Base-by-base conservation (phyloP, 2,329 filamentous ascomycete genomes). In the Fusarium sp. region DNA sequence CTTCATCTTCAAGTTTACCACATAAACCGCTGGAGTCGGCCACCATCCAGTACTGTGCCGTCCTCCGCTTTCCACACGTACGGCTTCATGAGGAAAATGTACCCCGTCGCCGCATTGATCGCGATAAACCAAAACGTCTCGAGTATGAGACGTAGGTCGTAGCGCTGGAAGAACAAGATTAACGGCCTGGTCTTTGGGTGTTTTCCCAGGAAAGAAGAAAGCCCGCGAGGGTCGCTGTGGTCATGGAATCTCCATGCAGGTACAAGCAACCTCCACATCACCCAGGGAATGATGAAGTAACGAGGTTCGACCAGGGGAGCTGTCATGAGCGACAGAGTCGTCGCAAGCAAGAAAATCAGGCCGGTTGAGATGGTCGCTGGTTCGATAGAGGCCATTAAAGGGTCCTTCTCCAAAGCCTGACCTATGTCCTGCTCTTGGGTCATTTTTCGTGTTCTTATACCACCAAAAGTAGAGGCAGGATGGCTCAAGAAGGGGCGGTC, bases 221-320 rank as follows among this genome's bases (percentile, higher is more conserved):
- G 2, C 19, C 37, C 50, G 34, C 25, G 11, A 2, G n/a, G 7
- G 7, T 8, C 23, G 26, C 61, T 56, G 34, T 75, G 72, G 25
- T 73, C 69, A 37, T 74, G 67, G 7, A 75, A 41, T 30, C 70
- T 70, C 81, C 81, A 83, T 53, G 84, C 79, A 1, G 93, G 93
- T 1, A 97, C 81, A 74, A 97, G 87, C 10, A 98, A 81, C 1
- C 96, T 87, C 93, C 94, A 98, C 74, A 98, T 90, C 11, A 98
- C 87, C 93, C 94, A 99, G 0, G 95, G 94, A 14, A 98, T 85
- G 77, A 99, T 97, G 79, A 97, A 97, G 80, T 99, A 99, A 16
- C 96, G 88, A 16, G 96, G 96, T 79, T 99, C 96, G 12, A 99
- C 95, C 1, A 99, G 86, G 0, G 96, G 94, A 0, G 96, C 94